Conservation (phyloP, 345 rosid species). For the Syzygium jambos region DNA sequence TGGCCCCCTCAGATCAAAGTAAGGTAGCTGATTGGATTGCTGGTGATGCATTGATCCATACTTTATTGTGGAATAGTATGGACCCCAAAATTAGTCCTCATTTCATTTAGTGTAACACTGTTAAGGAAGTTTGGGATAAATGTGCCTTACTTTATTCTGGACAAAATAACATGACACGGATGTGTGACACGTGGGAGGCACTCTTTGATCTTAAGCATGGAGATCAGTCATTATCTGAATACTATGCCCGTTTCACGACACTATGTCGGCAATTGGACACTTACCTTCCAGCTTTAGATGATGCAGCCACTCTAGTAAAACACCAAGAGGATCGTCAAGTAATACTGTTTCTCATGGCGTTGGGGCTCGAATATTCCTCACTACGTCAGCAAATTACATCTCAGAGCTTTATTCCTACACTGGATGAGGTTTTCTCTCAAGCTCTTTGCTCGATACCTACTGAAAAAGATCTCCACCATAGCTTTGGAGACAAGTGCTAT, state of each 20-base stretch:
- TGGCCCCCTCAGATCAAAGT: background rate
- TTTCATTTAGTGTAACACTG: background rate
- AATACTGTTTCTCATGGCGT: background rate
- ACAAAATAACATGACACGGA: background rate
- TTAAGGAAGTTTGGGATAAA: background rate
- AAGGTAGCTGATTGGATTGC: background rate
- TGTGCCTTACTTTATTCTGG: background rate
- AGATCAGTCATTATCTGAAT: background rate
- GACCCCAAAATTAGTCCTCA: no score
- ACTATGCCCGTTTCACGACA: background rate
- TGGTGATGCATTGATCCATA: rapidly evolving
- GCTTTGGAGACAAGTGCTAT: background rate
- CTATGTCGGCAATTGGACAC: background rate
- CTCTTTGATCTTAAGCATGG: background rate
- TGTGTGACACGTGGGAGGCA: background rate
- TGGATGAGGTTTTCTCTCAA: background rate
- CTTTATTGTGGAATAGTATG: no score
- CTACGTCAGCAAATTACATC: background rate
- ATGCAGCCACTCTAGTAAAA: background rate
- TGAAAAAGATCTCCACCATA: background rate
- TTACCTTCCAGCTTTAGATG: background rate
- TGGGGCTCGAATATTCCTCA: background rate
- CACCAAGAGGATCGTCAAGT: background rate
- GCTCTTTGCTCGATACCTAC: background rate
- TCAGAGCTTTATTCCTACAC: background rate